Evolutionary conservation across 257 asterid species (phyloP).

Genomic region (Solanum bulbocastanum): DNA sequence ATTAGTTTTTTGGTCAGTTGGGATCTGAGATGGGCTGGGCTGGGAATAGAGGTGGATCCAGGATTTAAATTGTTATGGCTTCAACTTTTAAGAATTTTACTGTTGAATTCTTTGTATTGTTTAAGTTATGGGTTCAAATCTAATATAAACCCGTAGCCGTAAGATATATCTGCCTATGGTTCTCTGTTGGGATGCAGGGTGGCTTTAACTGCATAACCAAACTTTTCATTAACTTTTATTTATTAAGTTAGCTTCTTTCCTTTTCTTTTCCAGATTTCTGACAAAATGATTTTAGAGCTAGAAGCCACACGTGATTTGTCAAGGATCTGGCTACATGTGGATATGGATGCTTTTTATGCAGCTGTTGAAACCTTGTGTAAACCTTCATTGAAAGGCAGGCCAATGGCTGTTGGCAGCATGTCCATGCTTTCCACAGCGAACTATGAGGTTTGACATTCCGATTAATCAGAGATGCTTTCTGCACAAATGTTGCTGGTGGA

Average conservation of each 20-base stretch:
- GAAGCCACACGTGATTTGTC: conserved; percentile 80
- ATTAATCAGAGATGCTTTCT: neutral
- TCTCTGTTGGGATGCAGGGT: neutral
- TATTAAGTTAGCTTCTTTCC: neutral
- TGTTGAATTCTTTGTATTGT: neutral
- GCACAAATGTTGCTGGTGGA: neutral
- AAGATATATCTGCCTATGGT: neutral
- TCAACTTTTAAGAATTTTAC: neutral
- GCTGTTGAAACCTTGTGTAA: conserved; percentile 78
- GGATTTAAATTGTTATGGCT: neutral
- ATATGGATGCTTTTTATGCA: conserved; percentile 98
- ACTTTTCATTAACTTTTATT: neutral
- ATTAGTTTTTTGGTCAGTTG: neutral
- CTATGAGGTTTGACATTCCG: conserved; percentile 64
- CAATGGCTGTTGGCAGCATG: conserved; percentile 95
- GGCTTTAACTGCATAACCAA: neutral
- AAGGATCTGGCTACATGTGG: conserved; percentile 90
- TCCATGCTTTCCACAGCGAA: conserved; percentile 97
- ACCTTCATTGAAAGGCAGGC: conserved; percentile 70
- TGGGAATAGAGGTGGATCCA: neutral
- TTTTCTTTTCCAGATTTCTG: conserved; percentile 44
- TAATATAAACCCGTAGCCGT: neutral
- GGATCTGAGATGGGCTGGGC: neutral
- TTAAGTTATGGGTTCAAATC: neutral
- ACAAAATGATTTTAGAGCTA: conserved; percentile 56